A percentile compares a stretch with the other conserved stretches of the same genome.
Evolutionary conservation across 371 early-diverging fungal genomes (phyloP).

Genomic region (Entomophthora muscae): DNA sequence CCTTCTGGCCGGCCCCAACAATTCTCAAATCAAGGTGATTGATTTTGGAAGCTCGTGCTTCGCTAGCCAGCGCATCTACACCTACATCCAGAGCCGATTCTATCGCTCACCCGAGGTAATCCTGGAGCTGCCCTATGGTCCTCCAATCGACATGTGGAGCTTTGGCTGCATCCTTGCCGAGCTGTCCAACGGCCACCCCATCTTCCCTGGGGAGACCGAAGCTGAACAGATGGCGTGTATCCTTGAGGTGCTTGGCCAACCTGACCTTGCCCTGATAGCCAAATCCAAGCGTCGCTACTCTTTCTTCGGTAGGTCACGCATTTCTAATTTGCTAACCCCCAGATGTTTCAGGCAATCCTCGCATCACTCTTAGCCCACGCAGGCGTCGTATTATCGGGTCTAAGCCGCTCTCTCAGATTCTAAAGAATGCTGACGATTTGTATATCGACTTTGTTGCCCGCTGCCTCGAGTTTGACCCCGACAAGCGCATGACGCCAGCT

Average conservation of each 20-base stretch:
- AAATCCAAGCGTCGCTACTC: constrained; percentile 53
- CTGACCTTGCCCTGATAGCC: constrained; percentile 52
- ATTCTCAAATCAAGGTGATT: constrained; percentile 83
- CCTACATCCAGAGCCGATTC: constrained; percentile 93
- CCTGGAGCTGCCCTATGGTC: constrained; percentile 72
- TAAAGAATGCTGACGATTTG: constrained; percentile 45
- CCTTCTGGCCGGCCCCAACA: constrained; percentile 60
- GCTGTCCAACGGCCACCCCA: constrained; percentile 74
- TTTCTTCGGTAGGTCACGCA: constrained; percentile 52
- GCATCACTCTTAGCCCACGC: constrained; percentile 65
- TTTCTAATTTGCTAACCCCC: constrained; percentile 3
- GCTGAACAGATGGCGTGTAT: constrained; percentile 85
- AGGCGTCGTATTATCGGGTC: constrained; percentile 63
- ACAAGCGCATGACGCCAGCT: constrained; percentile 67
- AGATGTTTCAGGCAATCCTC: constrained; percentile 50
- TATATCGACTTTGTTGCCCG: constrained; percentile 73
- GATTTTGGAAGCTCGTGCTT: constrained; percentile 96
- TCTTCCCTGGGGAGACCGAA: constrained; percentile 95
- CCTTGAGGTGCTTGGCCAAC: constrained; percentile 80
- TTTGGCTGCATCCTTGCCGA: constrained; percentile 98
- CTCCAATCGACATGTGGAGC: constrained; percentile 98
- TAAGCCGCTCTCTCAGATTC: constrained; percentile 46
- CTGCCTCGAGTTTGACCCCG: constrained; percentile 85
- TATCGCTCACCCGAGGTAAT: constrained; percentile 96
- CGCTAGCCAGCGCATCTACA: constrained; percentile 64